Percentiles rank a stretch among this genome's conserved stretches.
phyloP scores from a whole-genome alignment of 441 rosid species.

The Hura crepitans region DNA sequence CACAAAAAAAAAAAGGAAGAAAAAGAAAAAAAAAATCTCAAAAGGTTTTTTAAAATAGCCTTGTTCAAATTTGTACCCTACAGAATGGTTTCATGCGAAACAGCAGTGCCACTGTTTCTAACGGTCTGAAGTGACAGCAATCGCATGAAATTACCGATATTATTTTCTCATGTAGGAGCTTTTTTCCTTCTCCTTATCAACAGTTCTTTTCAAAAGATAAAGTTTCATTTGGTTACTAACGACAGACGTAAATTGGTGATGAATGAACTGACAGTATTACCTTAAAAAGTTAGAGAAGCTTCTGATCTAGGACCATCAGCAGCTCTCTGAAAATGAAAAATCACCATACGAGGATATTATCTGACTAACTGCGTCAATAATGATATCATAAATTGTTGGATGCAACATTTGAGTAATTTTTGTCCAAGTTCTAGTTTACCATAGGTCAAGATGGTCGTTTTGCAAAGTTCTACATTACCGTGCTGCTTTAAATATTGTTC shows the following conservation, averaged over 20 bases:
- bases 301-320: background rate
- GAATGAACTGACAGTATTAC: background rate
- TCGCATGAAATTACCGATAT: background rate
- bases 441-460: background rate
- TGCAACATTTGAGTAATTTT: no score
- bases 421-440: no score
- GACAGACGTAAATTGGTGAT: no score
- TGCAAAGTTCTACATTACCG: no score
- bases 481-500: background rate
- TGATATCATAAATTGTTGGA: background rate
- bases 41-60: background rate
- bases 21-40: no score
- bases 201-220: no score
- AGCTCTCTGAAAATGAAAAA: background rate
- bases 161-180: no score
- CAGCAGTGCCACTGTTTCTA: background rate
- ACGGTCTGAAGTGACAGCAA: background rate
- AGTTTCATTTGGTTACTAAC: no score
- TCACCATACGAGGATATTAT: background rate
- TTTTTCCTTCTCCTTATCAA: no score
- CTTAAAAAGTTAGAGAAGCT: background rate
- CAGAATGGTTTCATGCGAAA: background rate
- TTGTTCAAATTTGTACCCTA: background rate
- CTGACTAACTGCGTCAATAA: background rate
- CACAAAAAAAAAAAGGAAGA: no score